phyloP scores from a whole-genome alignment of 805 yeast species.

The Kuraishia hungarica region DNA sequence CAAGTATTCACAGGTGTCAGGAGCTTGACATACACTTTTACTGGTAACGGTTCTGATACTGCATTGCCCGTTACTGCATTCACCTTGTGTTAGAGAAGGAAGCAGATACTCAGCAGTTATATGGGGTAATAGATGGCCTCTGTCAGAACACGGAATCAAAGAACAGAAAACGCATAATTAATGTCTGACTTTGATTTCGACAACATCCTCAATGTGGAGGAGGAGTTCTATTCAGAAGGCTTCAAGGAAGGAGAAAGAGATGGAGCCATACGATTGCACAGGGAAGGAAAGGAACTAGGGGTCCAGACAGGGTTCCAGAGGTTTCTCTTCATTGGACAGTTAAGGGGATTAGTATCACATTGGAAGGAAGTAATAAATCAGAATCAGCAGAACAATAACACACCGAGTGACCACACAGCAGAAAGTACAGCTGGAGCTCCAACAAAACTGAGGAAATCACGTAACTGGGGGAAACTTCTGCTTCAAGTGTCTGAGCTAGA shows the following conservation, averaged over 20 bases:
- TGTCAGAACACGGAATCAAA: too few species aligned
- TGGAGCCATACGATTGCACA: constrained; percentile 47
- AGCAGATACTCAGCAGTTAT: too few species aligned
- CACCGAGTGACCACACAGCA: background rate
- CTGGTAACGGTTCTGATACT: too few species aligned
- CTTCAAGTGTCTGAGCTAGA: constrained; percentile 10
- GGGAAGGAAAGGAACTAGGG: constrained; percentile 83
- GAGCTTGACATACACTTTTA: too few species aligned
- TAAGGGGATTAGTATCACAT: constrained; percentile 34
- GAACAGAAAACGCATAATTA: too few species aligned
- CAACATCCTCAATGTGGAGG: constrained; percentile 51
- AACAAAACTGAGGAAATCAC: background rate
- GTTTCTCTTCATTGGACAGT: constrained; percentile 64
- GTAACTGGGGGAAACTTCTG: constrained; percentile 10
- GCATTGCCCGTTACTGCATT: too few species aligned
- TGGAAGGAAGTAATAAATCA: constrained; percentile 21
- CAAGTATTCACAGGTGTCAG: too few species aligned
- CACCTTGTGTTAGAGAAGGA: too few species aligned
- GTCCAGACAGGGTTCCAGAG: constrained; percentile 71
- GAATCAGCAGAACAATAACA: background rate
- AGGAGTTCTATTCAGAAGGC: constrained; percentile 59
- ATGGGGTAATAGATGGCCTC: too few species aligned
- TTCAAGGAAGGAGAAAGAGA: constrained; percentile 59
- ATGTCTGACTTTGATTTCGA: constrained; percentile 47
- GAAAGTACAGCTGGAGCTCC: background rate